A percentile compares a stretch with the other conserved stretches of the same genome.
phyloP scores from a whole-genome alignment of 148 eudicot species.

The Salicornia ramosissima region DNA sequence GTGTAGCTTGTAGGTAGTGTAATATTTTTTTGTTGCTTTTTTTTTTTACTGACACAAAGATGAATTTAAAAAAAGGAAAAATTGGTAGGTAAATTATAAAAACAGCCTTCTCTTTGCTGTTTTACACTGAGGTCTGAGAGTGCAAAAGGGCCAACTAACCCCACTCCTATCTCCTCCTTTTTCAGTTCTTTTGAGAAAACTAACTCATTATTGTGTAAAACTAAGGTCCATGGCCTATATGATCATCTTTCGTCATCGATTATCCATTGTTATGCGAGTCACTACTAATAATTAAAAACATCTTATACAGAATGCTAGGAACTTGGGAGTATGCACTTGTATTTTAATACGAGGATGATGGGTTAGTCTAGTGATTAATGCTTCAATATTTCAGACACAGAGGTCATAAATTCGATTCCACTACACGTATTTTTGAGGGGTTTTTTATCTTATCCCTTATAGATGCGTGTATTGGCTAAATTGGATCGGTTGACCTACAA shows the following conservation, averaged over 20 bases:
- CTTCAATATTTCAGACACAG: too few relatives aligned
- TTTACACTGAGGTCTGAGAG: slow-evolving; percentile 51
- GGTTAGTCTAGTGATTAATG: too few relatives aligned
- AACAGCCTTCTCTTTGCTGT: slow-evolving; percentile 53
- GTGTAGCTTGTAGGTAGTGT: not conserved
- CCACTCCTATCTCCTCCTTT: slow-evolving; percentile 15
- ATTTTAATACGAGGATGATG: too few relatives aligned
- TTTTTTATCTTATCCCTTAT: too few relatives aligned
- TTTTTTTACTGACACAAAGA: slow-evolving; percentile 45
- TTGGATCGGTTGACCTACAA: too few relatives aligned
- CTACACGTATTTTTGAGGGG: too few relatives aligned
- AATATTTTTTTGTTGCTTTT: slow-evolving; percentile 14
- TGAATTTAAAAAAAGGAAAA: not conserved
- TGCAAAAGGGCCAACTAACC: slow-evolving; percentile 49
- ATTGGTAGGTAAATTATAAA: not conserved
- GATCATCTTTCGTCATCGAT: not conserved
- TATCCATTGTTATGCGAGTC: too few relatives aligned
- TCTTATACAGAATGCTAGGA: too few relatives aligned
- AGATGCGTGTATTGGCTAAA: too few relatives aligned
- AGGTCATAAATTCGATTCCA: too few relatives aligned
- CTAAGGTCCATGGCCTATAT: not conserved
- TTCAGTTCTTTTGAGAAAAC: slow-evolving; percentile 23
- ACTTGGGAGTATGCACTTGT: too few relatives aligned
- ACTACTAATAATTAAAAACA: too few relatives aligned
- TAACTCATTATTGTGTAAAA: slow-evolving; percentile 19